phyloP scores from a whole-genome alignment of 495 filamentous ascomycete species.

The Aspergillus conjunctus region DNA sequence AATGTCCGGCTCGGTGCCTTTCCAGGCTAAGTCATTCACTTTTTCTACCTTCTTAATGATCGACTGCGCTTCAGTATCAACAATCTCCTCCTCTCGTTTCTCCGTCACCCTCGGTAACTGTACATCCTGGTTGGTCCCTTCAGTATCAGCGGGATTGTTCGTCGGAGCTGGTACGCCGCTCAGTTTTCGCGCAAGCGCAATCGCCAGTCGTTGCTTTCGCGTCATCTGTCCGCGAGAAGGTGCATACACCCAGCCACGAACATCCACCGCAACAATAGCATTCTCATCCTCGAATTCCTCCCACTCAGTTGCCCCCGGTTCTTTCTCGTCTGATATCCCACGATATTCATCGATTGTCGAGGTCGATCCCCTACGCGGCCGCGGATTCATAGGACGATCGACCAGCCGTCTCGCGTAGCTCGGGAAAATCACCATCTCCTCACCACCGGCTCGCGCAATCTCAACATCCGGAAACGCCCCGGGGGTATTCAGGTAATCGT shows the following conservation, averaged over 20 bases:
- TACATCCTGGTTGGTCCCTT: conserved; percentile 19
- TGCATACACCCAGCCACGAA: conserved; percentile 90
- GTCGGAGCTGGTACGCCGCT: conserved; percentile 77
- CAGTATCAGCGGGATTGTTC: conserved; percentile 36
- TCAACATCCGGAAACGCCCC: conserved; percentile 80
- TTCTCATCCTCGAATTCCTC: conserved; percentile 70
- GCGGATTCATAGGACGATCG: conserved; percentile 30
- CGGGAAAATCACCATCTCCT: conserved; percentile 93
- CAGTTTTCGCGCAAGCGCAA: conserved; percentile 79
- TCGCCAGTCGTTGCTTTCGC: conserved; percentile 79
- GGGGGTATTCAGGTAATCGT: conserved; percentile 64
- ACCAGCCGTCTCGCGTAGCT: conserved; percentile 77
- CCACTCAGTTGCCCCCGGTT: conserved; percentile 61
- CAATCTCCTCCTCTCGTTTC: conserved; percentile 60
- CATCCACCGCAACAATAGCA: conserved; percentile 84
- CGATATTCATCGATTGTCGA: conserved; percentile 46
- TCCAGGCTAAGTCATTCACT: conserved; percentile 69
- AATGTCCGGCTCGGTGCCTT: conserved; percentile 35
- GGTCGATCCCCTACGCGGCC: conserved; percentile 33
- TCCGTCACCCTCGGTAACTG: conserved; percentile 23
- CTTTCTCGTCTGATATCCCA: conserved; percentile 28
- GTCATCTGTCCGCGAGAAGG: conserved; percentile 86
- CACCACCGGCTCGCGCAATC: conserved; percentile 74
- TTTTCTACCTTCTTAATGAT: conserved; percentile 70
- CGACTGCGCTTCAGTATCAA: conserved; percentile 69